Base-by-base conservation (phyloP, 306 rosid genomes). In the Citrullus amarus region DNA sequence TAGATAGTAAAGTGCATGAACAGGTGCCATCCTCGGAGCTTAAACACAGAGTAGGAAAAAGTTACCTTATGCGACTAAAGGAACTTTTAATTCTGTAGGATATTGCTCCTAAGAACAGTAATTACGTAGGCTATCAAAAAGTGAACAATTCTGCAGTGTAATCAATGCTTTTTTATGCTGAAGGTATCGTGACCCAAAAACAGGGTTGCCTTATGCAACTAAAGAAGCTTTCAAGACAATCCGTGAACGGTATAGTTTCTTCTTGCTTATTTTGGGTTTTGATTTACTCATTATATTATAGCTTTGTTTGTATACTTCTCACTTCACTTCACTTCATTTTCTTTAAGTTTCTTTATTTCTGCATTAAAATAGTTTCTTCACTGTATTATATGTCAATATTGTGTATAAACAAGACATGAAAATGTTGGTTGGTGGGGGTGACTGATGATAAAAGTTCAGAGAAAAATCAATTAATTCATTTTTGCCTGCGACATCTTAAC, bases 121-220 rank as follows among this genome's bases (percentile, higher is more conserved):
- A n/a, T 55, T n/a, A n/a, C n/a, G 30, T 12, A 9, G 16, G 17
- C 2, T 28, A 34, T 65, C 39, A 65, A 67, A 51, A 65, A 67
- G 9, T 20, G 9, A 16, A 68, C 15, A n/a, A 14, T 38, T 65
- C 72, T 65, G 50, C 50, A 17, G 22, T 10, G 8, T 73, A 70
- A 77, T 69, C 10, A 79, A 44, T 84, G 28, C 73, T 75, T 72
- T 72, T 63, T 81, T 80, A 80, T 81, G 79, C 22, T 88, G 79
- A 67, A 94, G 98, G 87, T 95, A 95, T 73, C 93, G 93, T 58
- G 98, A 95, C 86, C 98, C 97, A 32, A 90, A 84, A 86, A 95
- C 97, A 57, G 97, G 97, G 72, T 84, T 84, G 77, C 96, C 96
- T 58, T 95, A 95, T 34, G 97, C 98, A 54, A 95, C 96, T 36